Base-by-base conservation (phyloP, 2,329 filamentous ascomycete genomes). In the Aspergillus brunneoviolaceus region DNA sequence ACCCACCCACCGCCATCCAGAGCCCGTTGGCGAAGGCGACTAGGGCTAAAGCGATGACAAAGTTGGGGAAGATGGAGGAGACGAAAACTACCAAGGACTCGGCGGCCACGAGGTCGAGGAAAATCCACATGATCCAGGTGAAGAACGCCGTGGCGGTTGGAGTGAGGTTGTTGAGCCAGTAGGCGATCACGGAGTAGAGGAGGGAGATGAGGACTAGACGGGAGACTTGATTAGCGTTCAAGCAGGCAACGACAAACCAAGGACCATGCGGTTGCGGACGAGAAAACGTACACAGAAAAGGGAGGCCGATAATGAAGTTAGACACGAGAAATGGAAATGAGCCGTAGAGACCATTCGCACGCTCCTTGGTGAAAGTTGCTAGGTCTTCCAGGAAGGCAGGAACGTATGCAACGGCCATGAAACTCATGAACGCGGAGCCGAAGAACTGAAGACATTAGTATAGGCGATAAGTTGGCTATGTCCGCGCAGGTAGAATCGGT, bases 1-100 rank as follows among this genome's bases (percentile, higher is more conserved):
- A 96, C 0, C 92, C 92, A 55, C 88, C 86, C 1, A 94, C 90
- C 55, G 85, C 87, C 91, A 96, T 96, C 91, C 91, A 96, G 6
- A 96, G 80, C 0, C 91, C 92, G 74, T 96, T 96, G 23, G 90
- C 89, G 70, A 96, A 96, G 0, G 92, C 91, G 0, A 90, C 89
- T 2, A 92, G 80, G 0, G 92, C 91, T 0, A 96, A 84, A 0
- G 90, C 82, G 49, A 94, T 84, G 53, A 96, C 91, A 65, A 96
- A 96, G 63, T 87, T 89, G 0, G 90, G 90, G 64, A 92, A 87
- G 1, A 95, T 73, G 1, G 84, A 85, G 0, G 87, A 85, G 23
- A 95, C 80, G 29, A 96, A 80, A 2, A 96, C 90, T 25, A 96
- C 91, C 0, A 96, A 84, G 0, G 89, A 89, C 76, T 95, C 91